Evolutionary conservation across 2,329 filamentous ascomycete species (phyloP).

Genomic region (Fusarium chuoi): DNA sequence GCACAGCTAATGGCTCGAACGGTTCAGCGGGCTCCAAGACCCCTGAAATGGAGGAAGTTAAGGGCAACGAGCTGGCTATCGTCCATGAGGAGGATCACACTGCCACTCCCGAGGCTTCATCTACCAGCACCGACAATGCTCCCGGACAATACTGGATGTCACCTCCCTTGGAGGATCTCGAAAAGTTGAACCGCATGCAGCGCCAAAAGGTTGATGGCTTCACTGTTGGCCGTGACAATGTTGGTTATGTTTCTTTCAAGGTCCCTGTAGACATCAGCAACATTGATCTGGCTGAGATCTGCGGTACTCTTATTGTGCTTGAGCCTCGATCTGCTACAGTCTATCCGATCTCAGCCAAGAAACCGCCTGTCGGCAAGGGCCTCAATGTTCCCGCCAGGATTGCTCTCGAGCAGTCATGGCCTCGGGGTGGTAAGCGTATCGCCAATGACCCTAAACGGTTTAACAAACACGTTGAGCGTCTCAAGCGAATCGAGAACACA

Average conservation of each 20-base stretch:
- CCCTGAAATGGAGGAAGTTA: conserved; percentile 76
- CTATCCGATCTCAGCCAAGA: conserved; percentile 79
- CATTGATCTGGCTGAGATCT: conserved; percentile 83
- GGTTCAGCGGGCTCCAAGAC: conserved; percentile 49
- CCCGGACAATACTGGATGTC: conserved; percentile 89
- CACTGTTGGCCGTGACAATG: conserved; percentile 82
- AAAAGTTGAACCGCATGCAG: conserved; percentile 82
- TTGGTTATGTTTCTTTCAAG: conserved; percentile 85
- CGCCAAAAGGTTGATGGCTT: conserved; percentile 79
- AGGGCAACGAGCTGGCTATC: conserved; percentile 79
- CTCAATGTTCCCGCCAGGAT: conserved; percentile 92
- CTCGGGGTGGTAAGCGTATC: conserved; percentile 69
- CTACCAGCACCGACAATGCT: conserved; percentile 54
- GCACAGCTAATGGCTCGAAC: conserved; percentile 54
- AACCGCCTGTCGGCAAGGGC: conserved; percentile 86
- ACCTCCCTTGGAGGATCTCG: conserved; percentile 78
- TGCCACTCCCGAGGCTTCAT: conserved; percentile 44
- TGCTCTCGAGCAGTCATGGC: conserved; percentile 92
- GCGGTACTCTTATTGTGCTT: conserved; percentile 79
- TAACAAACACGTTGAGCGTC: conserved; percentile 83
- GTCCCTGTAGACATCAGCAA: conserved; percentile 83
- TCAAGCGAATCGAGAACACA: conserved; percentile 83
- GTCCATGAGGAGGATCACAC: conserved; percentile 75
- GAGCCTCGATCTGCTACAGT: conserved; percentile 85
- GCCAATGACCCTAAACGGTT: conserved; percentile 70